A percentile compares a stretch with the other conserved stretches of the same genome.
Evolutionary conservation across 495 filamentous ascomycete species (phyloP).

Genomic region (Parmelia sp.): DNA sequence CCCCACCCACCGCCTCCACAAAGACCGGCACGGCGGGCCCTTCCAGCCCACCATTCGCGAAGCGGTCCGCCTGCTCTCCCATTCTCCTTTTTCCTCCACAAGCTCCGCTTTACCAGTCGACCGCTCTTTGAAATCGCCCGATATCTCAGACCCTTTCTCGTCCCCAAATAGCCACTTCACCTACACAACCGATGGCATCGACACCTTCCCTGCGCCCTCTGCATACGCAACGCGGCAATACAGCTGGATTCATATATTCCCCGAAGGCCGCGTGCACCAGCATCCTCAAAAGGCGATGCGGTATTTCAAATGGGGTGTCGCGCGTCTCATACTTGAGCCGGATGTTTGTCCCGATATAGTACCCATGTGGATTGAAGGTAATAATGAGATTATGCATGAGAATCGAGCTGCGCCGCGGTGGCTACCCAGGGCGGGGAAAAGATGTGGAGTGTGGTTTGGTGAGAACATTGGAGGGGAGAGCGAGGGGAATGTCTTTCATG

Average conservation of each 20-base stretch:
- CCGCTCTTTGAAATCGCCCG: conserved; percentile 44
- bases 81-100: conserved; percentile 46
- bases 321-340: conserved; percentile 79
- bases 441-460: conserved; percentile 65
- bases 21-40: conserved; percentile 69
- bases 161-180: conserved; percentile 54
- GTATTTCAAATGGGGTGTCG: conserved; percentile 96
- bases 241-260: conserved; percentile 91
- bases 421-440: conserved; percentile 66
- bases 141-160: conserved; percentile 54
- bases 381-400: conserved; percentile 80
- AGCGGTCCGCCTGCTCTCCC: conserved; percentile 75
- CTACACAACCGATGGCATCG: conserved; percentile 52
- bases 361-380: conserved; percentile 91
- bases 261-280: conserved; percentile 91
- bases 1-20: conserved; percentile 72
- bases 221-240: conserved; percentile 47
- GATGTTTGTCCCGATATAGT: conserved; percentile 76
- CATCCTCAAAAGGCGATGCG: conserved; percentile 70
- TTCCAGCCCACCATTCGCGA: conserved; percentile 87
- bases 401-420: conserved; percentile 71
- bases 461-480: conserved; percentile 42
- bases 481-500: conserved; percentile 48
- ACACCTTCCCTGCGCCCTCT: conserved; percentile 54
- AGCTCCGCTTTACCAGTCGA: conserved; percentile 27